A percentile compares a stretch with the other conserved stretches of the same genome.
Evolutionary conservation across 495 filamentous ascomycete species (phyloP).

Genomic region (Lophium mytilinum): DNA sequence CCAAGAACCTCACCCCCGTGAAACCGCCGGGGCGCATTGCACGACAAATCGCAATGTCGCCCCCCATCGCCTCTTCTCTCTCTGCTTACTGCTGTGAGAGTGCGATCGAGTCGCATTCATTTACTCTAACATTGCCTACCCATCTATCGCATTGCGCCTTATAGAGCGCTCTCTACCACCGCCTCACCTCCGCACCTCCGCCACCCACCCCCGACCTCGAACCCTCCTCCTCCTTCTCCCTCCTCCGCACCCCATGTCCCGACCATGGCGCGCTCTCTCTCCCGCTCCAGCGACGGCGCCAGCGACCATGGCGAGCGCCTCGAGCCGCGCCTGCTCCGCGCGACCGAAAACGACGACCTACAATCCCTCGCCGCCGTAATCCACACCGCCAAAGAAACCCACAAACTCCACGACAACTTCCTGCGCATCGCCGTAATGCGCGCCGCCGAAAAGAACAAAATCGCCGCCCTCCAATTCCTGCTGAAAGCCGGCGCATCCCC

Average conservation of each 20-base stretch:
- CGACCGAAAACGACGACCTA: conserved; percentile 40
- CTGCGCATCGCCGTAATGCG: conserved; percentile 45
- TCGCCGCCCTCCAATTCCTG: conserved; percentile 40
- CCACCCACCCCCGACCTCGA: too few relatives aligned
- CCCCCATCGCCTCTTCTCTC: too few relatives aligned
- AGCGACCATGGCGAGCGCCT: conserved; percentile 34
- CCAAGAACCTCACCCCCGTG: too few relatives aligned
- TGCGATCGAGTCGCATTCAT: too few relatives aligned
- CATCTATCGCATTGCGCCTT: too few relatives aligned
- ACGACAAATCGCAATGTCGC: too few relatives aligned
- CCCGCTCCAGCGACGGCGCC: conserved; percentile 22
- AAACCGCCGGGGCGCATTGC: too few relatives aligned
- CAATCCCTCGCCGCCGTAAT: conserved; percentile 36
- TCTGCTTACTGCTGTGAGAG: too few relatives aligned
- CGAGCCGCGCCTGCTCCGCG: conserved; percentile 47
- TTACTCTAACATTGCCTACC: too few relatives aligned
- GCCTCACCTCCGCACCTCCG: too few relatives aligned
- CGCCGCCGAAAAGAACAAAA: conserved; percentile 42
- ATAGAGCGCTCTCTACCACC: too few relatives aligned
- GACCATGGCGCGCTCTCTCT: conserved; percentile 21
- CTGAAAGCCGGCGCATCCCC: conserved; percentile 38
- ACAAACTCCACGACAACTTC: conserved; percentile 43
- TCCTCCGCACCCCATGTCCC: neutral
- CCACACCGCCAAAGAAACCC: conserved; percentile 34
- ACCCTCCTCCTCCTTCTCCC: too few relatives aligned